Base-by-base conservation (phyloP, 2,329 filamentous ascomycete species). In the Colletotrichum graminicola region DNA sequence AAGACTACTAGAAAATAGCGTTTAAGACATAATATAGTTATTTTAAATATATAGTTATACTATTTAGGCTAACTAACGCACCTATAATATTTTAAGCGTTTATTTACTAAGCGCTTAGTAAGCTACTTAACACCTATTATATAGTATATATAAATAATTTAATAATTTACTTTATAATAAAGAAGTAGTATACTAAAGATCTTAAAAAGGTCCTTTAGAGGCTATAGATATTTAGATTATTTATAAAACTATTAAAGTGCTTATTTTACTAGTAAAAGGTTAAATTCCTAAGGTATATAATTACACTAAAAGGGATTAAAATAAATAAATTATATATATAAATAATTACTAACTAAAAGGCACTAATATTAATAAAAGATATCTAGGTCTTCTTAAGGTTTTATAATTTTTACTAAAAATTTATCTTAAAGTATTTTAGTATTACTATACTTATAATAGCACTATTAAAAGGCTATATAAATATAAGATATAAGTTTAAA, bases 71-170 rank as follows among this genome's bases (percentile, higher is more conserved):
- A 12, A 39, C 12, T 2, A 39, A 39, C 12, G 12, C 12, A 39
- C 36, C 11, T 39, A 39, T 39, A 39, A 39, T 12, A 12, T 39
- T 39, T 1, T 39, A 39, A 3, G 36, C 10, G 10, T 39, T 12
- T 39, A 39, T 16, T 6, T 41, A 41, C 5, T 41, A 41, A 16
- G 11, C 10, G 3, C 10, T 39, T 41, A 41, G 14, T 16, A 41
- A 41, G 5, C 3, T 14, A 5, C 39, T 66, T 49, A 36, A 49
- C 29, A 62, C 47, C 62, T 23, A 14, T 5, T 36, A 41, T 41
- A 54, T 47, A 10, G 61, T 5, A 43, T 43, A 43, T 43, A 43
- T 61, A 32, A 47, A 60, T 56, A 56, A 32, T 3, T 32, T 59
- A 12, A 56, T 39, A 62, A 70, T 45, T 12, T 39, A 39, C 11